Evolutionary conservation across 306 rosid genomes (phyloP).

Genomic region (Hippophae rhamnoides): DNA sequence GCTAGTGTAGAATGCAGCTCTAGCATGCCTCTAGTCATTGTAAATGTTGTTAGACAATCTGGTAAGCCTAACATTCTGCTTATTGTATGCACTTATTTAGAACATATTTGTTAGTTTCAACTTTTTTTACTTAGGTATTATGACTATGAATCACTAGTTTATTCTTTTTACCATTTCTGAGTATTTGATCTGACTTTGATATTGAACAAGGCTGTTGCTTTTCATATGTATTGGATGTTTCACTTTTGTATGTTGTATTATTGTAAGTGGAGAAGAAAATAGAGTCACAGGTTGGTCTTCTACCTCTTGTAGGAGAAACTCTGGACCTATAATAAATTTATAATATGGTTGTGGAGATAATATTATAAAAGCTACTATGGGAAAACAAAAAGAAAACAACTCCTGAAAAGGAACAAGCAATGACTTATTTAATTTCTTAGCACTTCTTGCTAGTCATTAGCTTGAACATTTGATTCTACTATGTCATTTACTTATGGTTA

Average conservation of each 20-base stretch:
- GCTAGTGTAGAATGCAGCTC: constrained; percentile 90
- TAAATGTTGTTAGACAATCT: constrained; percentile 61
- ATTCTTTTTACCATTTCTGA: background rate
- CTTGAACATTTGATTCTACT: background rate
- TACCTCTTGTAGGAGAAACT: constrained; percentile 67
- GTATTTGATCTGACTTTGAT: background rate
- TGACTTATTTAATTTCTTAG: constrained; percentile 6
- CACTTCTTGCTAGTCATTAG: background rate
- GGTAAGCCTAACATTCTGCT: constrained; percentile 29
- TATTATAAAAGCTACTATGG: constrained; percentile 97
- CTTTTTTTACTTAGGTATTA: no score
- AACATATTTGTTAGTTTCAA: background rate
- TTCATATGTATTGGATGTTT: no score
- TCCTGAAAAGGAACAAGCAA: constrained; percentile 55
- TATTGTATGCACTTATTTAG: background rate
- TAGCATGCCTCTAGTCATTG: constrained; percentile 57
- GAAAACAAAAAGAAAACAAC: constrained; percentile 65
- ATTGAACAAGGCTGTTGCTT: background rate
- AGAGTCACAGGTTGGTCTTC: constrained; percentile 37
- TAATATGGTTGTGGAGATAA: no score
- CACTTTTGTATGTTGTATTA: constrained; percentile 9
- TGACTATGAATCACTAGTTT: no score
- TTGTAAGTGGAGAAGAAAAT: constrained; percentile 18
- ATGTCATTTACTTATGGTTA: background rate
- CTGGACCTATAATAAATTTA: constrained; percentile 60